Base-by-base conservation (phyloP, 2,329 filamentous ascomycete genomes). In the Didymella glomerata region DNA sequence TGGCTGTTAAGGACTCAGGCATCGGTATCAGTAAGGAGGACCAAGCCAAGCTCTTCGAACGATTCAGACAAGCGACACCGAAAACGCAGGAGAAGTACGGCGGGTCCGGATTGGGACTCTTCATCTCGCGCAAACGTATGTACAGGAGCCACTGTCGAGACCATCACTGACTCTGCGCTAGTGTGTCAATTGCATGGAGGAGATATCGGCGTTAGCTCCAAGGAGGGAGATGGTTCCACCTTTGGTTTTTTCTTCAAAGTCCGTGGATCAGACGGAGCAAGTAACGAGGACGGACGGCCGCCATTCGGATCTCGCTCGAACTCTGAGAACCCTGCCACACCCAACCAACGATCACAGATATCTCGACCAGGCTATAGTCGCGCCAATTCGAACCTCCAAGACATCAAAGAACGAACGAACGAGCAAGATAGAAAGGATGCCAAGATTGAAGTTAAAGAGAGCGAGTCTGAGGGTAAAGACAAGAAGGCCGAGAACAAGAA, bases 51-150 rank as follows among this genome's bases (percentile, higher is more conserved):
- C 66, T 81, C 0, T 81, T 81, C 45, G 77, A 80, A 48, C 70
- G 79, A 2, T 81, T 81, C 50, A 76, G 72, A 50, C 75, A 74
- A 67, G 76, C 76, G 16, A 76, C 75, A 3, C 76, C 76, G 1
- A 77, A 77, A 45, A 78, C 76, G 8, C 76, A 78, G 25, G 75
- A 77, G 32, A 76, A 72, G 4, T 82, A 82, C 40, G 80, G 80
- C 4, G 76, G 76, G 5, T 76, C 73, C n/a, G 76, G 76, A 0
- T 64, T 78, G 1, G 76, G 76, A 2, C 67, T 77, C 0, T 76
- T 76, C 60, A 77, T 77, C 45, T 76, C 73, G 13, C 73, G 75
- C 25, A 77, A 77, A 68, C 52, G 74, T 76, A 64, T 49, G 70
- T 56, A 16, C 27, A 25, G 1, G 4, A 24, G 6, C 10, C 4